Percentiles rank a stretch among this genome's conserved stretches.
Evolutionary conservation across 2,329 filamentous ascomycete species (phyloP).

Genomic region (Aspergillus tubingensis): DNA sequence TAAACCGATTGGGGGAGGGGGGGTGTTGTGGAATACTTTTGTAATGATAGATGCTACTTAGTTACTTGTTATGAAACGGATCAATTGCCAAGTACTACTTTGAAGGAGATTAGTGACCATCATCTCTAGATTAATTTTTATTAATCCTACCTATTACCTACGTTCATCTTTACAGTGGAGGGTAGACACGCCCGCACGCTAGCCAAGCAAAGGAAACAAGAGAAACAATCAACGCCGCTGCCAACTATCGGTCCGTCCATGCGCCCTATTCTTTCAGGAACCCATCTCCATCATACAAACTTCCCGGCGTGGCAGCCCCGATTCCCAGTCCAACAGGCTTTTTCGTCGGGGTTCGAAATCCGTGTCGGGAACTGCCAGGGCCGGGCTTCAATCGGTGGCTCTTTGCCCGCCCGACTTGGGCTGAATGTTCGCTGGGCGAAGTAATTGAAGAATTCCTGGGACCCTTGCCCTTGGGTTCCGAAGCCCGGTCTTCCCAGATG

Average conservation of each 20-base stretch:
- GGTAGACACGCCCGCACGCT: slow-evolving; percentile 4
- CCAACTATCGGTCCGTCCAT: background rate
- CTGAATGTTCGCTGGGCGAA: slow-evolving; percentile 14
- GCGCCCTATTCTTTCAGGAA: slow-evolving; percentile 38
- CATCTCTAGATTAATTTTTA: slow-evolving; percentile 1
- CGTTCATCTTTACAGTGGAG: slow-evolving; percentile 21
- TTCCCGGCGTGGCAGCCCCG: slow-evolving; percentile 44
- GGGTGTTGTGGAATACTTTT: slow-evolving; percentile 8
- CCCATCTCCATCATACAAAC: slow-evolving; percentile 49
- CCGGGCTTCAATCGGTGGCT: background rate
- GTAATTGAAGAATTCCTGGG: slow-evolving; percentile 18
- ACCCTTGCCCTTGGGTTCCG: slow-evolving; percentile 14
- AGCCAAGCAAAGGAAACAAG: slow-evolving; percentile 8
- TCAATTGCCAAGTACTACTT: background rate
- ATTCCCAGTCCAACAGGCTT: slow-evolving; percentile 33
- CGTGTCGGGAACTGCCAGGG: slow-evolving; percentile 19
- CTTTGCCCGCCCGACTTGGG: background rate
- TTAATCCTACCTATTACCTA: slow-evolving; percentile 16
- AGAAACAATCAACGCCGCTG: background rate
- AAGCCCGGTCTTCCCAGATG: slow-evolving; percentile 43
- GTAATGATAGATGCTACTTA: background rate
- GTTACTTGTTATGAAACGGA: background rate
- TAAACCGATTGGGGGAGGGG: too few relatives aligned
- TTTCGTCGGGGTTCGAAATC: slow-evolving; percentile 30
- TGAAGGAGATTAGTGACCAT: background rate